phyloP scores from a whole-genome alignment of 176 grass and related monocot genomes.

The Phragmites australis region DNA sequence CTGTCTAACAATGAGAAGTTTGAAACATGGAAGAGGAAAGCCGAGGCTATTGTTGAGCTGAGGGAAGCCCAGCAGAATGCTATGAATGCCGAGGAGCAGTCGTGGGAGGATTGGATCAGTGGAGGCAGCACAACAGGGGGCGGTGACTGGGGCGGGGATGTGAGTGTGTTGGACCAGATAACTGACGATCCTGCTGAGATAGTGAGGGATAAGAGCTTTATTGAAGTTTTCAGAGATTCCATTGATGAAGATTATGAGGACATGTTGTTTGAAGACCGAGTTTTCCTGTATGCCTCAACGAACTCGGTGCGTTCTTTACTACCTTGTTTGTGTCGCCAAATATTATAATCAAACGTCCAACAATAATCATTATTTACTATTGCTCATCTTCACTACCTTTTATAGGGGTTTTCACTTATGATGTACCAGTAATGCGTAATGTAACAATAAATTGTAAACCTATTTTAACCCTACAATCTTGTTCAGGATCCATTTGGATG shows the following conservation, averaged over 20 bases:
- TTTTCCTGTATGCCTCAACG: slow-evolving; percentile 73
- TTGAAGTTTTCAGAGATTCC: slow-evolving; percentile 52
- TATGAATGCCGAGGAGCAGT: slow-evolving; percentile 54
- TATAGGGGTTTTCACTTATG: neutral
- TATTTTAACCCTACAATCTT: neutral
- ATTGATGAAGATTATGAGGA: slow-evolving; percentile 66
- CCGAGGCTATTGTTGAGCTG: slow-evolving; percentile 85
- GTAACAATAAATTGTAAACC: neutral
- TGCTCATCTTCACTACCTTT: slow-evolving; percentile 12
- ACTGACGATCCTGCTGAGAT: slow-evolving; percentile 63
- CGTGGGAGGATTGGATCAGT: slow-evolving; percentile 84
- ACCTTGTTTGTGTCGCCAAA: slow-evolving; percentile 18
- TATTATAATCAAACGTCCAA: neutral
- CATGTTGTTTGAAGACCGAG: slow-evolving; percentile 83
- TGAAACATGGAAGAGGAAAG: slow-evolving; percentile 75
- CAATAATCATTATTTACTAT: neutral
- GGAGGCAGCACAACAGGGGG: slow-evolving; percentile 39
- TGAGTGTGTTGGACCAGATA: slow-evolving; percentile 29
- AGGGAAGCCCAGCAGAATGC: slow-evolving; percentile 69
- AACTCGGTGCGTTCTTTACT: slow-evolving; percentile 59
- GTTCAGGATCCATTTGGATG: neutral
- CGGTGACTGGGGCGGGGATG: slow-evolving; percentile 50
- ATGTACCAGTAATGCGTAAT: slow-evolving; percentile 5
- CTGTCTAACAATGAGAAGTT: slow-evolving; percentile 75
- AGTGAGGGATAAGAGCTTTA: slow-evolving; percentile 59